A percentile compares a stretch with the other conserved stretches of the same genome.
phyloP scores from a whole-genome alignment of 2,329 filamentous ascomycete genomes.

The Chaetomium globosum region DNA sequence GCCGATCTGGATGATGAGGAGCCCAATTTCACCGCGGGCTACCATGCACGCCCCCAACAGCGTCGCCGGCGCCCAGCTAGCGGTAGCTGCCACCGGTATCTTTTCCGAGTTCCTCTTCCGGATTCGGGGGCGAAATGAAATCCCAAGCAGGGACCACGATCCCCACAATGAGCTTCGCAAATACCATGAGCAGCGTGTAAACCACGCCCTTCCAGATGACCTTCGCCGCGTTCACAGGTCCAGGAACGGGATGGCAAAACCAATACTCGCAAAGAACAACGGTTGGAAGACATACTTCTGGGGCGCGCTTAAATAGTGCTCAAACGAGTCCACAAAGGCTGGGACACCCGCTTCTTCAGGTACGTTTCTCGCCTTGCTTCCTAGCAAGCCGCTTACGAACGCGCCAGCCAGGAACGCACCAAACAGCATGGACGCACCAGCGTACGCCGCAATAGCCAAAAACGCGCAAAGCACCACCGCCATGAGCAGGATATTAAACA shows the following conservation, averaged over 20 bases:
- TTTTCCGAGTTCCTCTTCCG: background rate
- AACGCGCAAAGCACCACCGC: constrained; percentile 29
- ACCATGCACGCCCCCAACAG: constrained; percentile 72
- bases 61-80: constrained; percentile 58
- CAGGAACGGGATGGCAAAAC: constrained; percentile 76
- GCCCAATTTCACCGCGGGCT: constrained; percentile 77
- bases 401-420: constrained; percentile 34
- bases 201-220: constrained; percentile 74
- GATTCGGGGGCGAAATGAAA: constrained; percentile 24
- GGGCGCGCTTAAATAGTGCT: constrained; percentile 44
- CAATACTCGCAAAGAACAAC: constrained; percentile 75
- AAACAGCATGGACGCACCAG: constrained; percentile 35
- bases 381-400: constrained; percentile 29
- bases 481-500: constrained; percentile 30
- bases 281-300: constrained; percentile 63
- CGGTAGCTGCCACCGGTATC: constrained; percentile 40
- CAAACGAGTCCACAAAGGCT: constrained; percentile 40
- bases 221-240: constrained; percentile 64
- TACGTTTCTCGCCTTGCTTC: background rate
- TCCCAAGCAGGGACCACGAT: constrained; percentile 48
- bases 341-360: background rate
- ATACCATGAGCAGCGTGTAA: constrained; percentile 70
- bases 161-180: constrained; percentile 64
- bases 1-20: constrained; percentile 59
- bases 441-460: constrained; percentile 33